These are phyloP conservation scores for Nemophila menziesii DNA, from an alignment of 257 asterid genomes.

Conservation along the genomic window DNA sequence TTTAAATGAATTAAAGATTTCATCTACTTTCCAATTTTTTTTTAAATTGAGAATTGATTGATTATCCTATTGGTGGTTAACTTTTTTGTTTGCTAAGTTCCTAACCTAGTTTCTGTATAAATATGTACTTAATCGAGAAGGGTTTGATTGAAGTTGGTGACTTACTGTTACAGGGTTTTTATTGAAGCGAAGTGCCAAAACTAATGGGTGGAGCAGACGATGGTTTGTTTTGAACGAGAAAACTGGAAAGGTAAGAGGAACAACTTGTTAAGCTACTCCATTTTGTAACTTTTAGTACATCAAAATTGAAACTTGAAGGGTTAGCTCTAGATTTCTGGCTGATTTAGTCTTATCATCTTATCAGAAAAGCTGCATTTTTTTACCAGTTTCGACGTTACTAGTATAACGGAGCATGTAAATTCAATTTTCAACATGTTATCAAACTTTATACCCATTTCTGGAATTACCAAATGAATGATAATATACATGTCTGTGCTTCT, in stretches of 20 bases:
- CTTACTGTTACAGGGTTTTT: slow-evolving; percentile 48
- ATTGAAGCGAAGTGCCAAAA: slow-evolving; percentile 80
- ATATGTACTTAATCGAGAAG: too few relatives aligned
- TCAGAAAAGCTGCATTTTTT: neutral
- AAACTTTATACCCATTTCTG: neutral
- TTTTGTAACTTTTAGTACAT: neutral
- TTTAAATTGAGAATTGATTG: neutral
- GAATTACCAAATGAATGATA: neutral
- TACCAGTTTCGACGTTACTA: neutral
- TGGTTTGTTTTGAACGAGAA: slow-evolving; percentile 96
- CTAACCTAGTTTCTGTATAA: neutral
- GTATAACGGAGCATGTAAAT: neutral
- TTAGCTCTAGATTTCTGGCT: neutral
- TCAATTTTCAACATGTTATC: neutral
- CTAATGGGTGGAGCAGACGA: slow-evolving; percentile 80
- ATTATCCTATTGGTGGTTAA: neutral
- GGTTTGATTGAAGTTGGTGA: neutral
- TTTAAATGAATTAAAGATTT: neutral
- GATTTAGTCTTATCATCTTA: neutral
- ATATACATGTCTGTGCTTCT: neutral
- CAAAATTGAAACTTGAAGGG: neutral
- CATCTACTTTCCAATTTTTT: neutral
- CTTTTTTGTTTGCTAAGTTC: neutral
- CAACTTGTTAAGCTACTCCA: neutral
- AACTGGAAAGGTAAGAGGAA: slow-evolving; percentile 75